Evolutionary conservation across 2,329 filamentous ascomycete species (phyloP).

Genomic region (Colletotrichum tropicicola): DNA sequence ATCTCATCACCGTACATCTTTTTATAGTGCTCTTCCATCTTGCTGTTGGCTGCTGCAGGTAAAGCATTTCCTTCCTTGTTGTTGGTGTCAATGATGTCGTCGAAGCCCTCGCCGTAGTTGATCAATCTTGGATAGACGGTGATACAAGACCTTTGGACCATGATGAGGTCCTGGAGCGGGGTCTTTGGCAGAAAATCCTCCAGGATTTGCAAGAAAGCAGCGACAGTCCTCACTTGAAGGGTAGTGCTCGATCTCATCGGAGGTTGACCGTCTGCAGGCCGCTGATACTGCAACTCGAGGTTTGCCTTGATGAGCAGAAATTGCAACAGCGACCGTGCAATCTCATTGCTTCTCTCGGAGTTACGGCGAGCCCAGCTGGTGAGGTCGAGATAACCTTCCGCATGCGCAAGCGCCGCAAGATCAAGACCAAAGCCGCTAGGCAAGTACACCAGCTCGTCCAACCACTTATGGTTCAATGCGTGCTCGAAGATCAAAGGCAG

Average conservation of each 20-base stretch:
- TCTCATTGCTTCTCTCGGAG: conserved; percentile 70
- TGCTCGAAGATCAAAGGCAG: conserved; percentile 62
- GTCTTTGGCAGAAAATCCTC: conserved; percentile 72
- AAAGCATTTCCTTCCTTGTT: conserved; percentile 84
- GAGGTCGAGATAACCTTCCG: conserved; percentile 81
- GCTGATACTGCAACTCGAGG: conserved; percentile 79
- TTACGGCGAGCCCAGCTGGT: conserved; percentile 82
- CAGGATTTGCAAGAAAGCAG: conserved; percentile 80
- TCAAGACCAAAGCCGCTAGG: conserved; percentile 89
- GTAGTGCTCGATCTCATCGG: conserved; percentile 71
- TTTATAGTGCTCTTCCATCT: conserved; percentile 98
- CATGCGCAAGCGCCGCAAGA: conserved; percentile 85
- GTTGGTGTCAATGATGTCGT: conserved; percentile 90
- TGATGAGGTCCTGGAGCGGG: conserved; percentile 74
- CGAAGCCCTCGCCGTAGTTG: conserved; percentile 93
- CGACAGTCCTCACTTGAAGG: conserved; percentile 86
- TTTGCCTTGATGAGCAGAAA: conserved; percentile 88
- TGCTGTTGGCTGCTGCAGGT: conserved; percentile 79
- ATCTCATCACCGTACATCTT: conserved; percentile 96
- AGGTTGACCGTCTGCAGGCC: conserved; percentile 70
- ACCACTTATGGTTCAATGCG: conserved; percentile 83
- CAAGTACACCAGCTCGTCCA: conserved; percentile 81
- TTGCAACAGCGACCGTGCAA: conserved; percentile 77
- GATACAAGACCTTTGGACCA: conserved; percentile 87
- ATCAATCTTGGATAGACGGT: conserved; percentile 93